Percentiles rank a stretch among this genome's conserved stretches.
Conservation (phyloP, 495 filamentous ascomycete species). For the Aspergillus hancockii region DNA sequence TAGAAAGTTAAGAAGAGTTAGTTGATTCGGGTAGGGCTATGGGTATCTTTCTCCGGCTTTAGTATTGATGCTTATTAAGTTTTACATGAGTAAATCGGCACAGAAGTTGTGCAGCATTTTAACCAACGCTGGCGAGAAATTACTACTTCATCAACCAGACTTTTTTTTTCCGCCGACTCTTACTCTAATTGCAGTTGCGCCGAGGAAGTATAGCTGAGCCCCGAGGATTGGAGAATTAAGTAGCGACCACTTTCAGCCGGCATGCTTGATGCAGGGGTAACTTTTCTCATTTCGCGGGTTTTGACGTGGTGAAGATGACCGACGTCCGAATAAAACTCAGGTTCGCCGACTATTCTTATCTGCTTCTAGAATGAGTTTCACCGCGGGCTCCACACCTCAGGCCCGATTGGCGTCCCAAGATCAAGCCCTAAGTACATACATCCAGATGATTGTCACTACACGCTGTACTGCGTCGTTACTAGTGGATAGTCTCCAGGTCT, state of each 20-base stretch:
- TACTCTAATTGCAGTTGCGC: not conserved
- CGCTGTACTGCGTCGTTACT: not conserved
- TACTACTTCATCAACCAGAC: too few relatives aligned
- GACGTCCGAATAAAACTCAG: not conserved
- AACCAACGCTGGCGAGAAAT: too few relatives aligned
- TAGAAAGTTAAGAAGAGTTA: not conserved
- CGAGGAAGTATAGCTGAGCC: not conserved
- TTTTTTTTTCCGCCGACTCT: not conserved
- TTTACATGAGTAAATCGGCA: too few relatives aligned
- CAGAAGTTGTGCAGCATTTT: too few relatives aligned
- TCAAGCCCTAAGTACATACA: not conserved
- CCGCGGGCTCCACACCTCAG: not conserved
- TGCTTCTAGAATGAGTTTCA: not conserved
- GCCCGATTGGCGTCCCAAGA: too few relatives aligned
- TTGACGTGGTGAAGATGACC: not conserved
- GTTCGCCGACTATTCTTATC: not conserved
- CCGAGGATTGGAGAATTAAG: not conserved
- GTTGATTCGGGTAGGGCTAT: too few relatives aligned
- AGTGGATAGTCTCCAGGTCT: not conserved
- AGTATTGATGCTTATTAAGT: too few relatives aligned
- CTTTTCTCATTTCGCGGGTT: not conserved
- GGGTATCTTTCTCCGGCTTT: too few relatives aligned
- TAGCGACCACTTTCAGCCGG: not conserved
- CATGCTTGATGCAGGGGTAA: not conserved
- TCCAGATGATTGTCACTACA: too few relatives aligned